Percentiles rank a stretch among this genome's conserved stretches.
These are phyloP conservation scores for Diutina sp. DNA, from an alignment of 1,139 yeast genomes.

Conservation along the genomic window DNA sequence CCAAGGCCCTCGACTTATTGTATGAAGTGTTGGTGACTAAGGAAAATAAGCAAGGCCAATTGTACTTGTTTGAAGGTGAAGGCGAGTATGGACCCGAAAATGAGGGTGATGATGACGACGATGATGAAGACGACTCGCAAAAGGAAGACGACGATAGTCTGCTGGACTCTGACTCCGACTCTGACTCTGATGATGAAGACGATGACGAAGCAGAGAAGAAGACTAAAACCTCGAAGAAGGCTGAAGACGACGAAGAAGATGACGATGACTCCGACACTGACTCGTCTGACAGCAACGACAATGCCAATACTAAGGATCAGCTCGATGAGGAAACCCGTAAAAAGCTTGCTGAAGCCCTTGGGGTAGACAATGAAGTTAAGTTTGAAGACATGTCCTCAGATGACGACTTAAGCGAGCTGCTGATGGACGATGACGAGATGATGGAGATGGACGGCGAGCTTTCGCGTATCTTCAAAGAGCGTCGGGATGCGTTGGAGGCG, in stretches of 20 bases:
- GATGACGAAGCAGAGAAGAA: constrained; percentile 9
- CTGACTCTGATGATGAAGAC: constrained; percentile 17
- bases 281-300: constrained; percentile 9
- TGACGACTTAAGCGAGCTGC: constrained; percentile 44
- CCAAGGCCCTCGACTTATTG: constrained; percentile 41
- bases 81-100: constrained; percentile 31
- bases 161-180: constrained; percentile 14
- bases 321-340: constrained; percentile 58
- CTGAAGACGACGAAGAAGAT: constrained; percentile 16
- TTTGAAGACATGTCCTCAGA: constrained; percentile 25
- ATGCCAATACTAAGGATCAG: constrained; percentile 12
- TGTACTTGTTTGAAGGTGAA: constrained; percentile 56
- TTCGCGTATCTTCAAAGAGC: constrained; percentile 72
- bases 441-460: constrained; percentile 84
- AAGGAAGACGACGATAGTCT: constrained; percentile 10
- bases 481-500: constrained; percentile 44
- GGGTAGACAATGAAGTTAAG: constrained; percentile 44
- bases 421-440: constrained; percentile 97
- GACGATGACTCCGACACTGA: constrained; percentile 15
- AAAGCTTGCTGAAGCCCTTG: constrained; percentile 70
- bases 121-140: constrained; percentile 17
- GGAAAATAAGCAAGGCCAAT: constrained; percentile 79
- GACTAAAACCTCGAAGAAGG: no score
- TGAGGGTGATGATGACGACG: constrained; percentile 10
- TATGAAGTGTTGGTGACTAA: constrained; percentile 58